Base-by-base conservation (phyloP, 139 green algal species). In the Deuterostichococcus epilithicus region DNA sequence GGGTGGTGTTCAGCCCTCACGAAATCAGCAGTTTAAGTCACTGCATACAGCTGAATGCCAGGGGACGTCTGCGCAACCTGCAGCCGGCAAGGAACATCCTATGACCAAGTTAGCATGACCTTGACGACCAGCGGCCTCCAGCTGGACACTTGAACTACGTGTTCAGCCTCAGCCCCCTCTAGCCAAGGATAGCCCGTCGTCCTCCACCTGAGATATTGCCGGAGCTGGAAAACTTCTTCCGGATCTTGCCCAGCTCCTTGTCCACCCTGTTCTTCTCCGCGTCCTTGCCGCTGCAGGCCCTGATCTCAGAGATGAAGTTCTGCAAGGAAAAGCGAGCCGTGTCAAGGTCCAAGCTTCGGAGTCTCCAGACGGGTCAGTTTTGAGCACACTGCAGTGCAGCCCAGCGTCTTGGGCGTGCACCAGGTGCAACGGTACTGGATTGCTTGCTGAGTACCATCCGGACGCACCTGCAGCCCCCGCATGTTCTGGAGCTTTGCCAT, bases 171-270 rank as follows among this genome's bases (percentile, higher is more conserved):
- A 52, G 42, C 8, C 42, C 42, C 13, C 13, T 13, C 13, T 13
- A 23, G 42, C 13, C 8, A 52, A 52, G 42, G 8, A 52, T 52
- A 1, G 15, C 28, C 26, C 28, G 30, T 52, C 18, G 18, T 63
- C 5, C 18, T 68, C 0, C 71, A 89, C 85, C 83, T 75, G 87
- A 80, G 32, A 90, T 37, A 47, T 90, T 94, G 76, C 91, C 85
- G 6, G 92, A 92, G 0, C 18, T 63, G 52, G 89, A 90, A 84
- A 97, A 98, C 83, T 97, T 97, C 2, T 90, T 95, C 1, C 96
- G 85, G 71, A 99, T 97, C 80, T 99, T 99, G 13, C 92, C 94
- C 59, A 99, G 90, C 82, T 99, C 96, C 84, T 98, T 98, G 65
- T 98, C 93, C 32, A 99, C 92, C 0, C 95, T 85, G 68, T 81